Evolutionary conservation across 305 asterid genomes (phyloP).

Genomic region (Fraxinus xanthoxyloides): DNA sequence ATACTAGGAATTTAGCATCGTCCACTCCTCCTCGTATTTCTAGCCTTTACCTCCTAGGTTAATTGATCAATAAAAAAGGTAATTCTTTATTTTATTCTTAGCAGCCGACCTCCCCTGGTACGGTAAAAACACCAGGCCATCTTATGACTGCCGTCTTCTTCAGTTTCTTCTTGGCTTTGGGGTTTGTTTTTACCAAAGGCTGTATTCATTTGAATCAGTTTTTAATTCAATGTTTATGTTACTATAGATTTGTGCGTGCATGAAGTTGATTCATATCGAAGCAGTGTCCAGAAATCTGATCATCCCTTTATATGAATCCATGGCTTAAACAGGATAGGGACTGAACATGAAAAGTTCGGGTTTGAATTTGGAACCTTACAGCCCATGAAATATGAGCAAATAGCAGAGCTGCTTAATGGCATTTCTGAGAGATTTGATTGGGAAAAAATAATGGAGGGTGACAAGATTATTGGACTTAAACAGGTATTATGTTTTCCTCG

Average conservation of each 20-base stretch:
- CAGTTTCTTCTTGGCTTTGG: background rate
- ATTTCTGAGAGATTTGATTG: slow-evolving; percentile 96
- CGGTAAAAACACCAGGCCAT: background rate
- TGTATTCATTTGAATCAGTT: background rate
- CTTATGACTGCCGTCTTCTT: background rate
- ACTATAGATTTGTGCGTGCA: background rate
- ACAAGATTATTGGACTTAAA: slow-evolving; percentile 81
- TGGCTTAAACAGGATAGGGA: slow-evolving; percentile 71
- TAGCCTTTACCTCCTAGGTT: background rate
- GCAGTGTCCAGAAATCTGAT: slow-evolving; percentile 7
- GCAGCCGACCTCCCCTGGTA: background rate
- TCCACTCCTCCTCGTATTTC: background rate
- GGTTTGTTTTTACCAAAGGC: background rate
- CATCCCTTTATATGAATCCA: slow-evolving; percentile 8
- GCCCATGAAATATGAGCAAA: slow-evolving; percentile 52
- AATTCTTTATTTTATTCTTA: background rate
- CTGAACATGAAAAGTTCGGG: slow-evolving; percentile 97
- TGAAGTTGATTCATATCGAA: background rate
- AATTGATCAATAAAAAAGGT: background rate
- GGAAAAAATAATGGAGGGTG: slow-evolving; percentile 93
- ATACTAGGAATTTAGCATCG: background rate
- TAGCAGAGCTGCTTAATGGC: slow-evolving; percentile 76
- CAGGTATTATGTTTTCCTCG: slow-evolving; percentile 44
- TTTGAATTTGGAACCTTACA: slow-evolving; percentile 63
- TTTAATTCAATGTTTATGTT: background rate